Evolutionary conservation across 2,329 filamentous ascomycete genomes (phyloP), one percentile per base, ranked within the genome.

Genomic region (Sporothrix curviconia): DNA sequence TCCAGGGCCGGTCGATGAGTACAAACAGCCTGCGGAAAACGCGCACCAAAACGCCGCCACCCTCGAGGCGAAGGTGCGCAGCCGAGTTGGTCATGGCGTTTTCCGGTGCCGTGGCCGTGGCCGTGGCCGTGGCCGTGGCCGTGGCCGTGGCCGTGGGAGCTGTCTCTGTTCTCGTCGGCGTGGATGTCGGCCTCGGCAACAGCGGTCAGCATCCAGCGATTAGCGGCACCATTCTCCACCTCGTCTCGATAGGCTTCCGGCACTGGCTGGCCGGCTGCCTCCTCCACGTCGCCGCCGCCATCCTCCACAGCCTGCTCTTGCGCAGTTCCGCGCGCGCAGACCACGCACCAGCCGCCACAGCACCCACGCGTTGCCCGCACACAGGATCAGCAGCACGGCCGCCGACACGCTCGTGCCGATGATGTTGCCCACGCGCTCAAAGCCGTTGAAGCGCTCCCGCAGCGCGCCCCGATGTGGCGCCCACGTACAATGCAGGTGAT

Each of bases 401-500:
- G 92, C 90, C 57, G 88, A 94, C 51, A 97, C 87, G 11, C 86
- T 87, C 0, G 90, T 95, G 9, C 94, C 94, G 57, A 97, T 86
- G 59, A 42, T 94, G 34, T 89, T 89, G 4, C 94, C 94, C 2
- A 96, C 78, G 22, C 80, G 82, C 59, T 84, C 81, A 68, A 96
- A 96, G 30, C 80, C 81, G 65, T 87, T 89, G 65, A 97, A 97
- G 19, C 85, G 84, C 8, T 87, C 81, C 7, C 89, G 83, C 22
- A 97, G 80, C 0, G 91, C 90, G 0, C 90, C n/a, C 90, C 4
- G 88, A 88, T 0, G 92, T 96, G 3, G 91, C 92, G 0, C 94
- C 94, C 1, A 97, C 92, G 1, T n/a, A 95, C 89, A 49, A 96
- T 81, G 50, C 90, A 96, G 0, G 92, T 97, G 63, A 95, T 77